Evolutionary conservation across 257 asterid species (phyloP), one percentile per base, ranked within the genome.

Genomic region (Forsythia suspensa): DNA sequence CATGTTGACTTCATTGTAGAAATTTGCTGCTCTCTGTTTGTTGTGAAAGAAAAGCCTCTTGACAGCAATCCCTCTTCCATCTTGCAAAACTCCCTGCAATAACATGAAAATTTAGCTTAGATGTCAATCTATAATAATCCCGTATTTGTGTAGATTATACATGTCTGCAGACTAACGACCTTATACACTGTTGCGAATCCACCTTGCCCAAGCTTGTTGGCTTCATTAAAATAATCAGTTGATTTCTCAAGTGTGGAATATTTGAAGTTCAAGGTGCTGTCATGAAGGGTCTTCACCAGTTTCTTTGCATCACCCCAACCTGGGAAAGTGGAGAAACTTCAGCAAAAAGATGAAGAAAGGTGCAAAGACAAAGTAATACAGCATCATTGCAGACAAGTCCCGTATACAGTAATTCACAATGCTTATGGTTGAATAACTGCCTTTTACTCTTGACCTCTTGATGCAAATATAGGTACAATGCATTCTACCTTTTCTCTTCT

Each of bases 401-500:
- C 34, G 34, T 29, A 29, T 29, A 29, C 34, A 29, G 34, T 29
- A 29, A 29, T 29, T 29, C 34, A 29, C 34, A 29, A 29, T 29
- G 34, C 34, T 29, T 29, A 29, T 29, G 34, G 34, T 29, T 29
- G 34, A 29, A 29, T 29, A 29, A 29, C 34, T 29, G 34, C 34
- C 34, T 29, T 29, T 29, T 29, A 29, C 34, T 29, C 34, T 29
- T 29, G 34, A 29, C 34, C 34, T 29, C 1, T 29, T 0, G 0
- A 1, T 29, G 0, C 0, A 1, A 1, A 29, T 29, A 18, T 18
- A 8, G 67, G 36, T 4, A 80, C 18, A n/a, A 10, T 44, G 52
- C 20, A 42, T 7, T 71, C 9, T 83, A 92, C 98, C 97, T 91
- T 85, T 90, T 83, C 98, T 88, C 90, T 91, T 94, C 88, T 85